These are phyloP conservation scores for Ceratocystis harringtonii DNA, from an alignment of 2,329 filamentous ascomycete genomes.

Conservation along the genomic window DNA sequence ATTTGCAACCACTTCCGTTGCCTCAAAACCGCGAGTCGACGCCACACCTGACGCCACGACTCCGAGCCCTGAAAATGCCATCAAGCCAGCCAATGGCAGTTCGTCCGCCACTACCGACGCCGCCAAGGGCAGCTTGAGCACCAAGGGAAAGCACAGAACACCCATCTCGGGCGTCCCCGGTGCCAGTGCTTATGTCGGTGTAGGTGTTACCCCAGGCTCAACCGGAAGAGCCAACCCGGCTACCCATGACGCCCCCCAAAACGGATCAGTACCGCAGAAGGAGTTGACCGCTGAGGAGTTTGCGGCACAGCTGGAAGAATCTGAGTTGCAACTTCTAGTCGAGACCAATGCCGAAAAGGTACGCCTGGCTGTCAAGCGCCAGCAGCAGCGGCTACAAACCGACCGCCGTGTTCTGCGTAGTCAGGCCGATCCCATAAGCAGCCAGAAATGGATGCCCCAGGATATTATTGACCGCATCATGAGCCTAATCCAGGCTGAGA, in stretches of 20 bases:
- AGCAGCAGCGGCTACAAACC: slow-evolving; percentile 64
- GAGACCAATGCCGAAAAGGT: slow-evolving; percentile 71
- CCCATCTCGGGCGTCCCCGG: neutral
- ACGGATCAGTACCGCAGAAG: slow-evolving; percentile 21
- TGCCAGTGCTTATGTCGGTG: neutral
- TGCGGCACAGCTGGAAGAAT: slow-evolving; percentile 73
- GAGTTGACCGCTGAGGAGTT: slow-evolving; percentile 72
- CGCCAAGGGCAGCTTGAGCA: slow-evolving; percentile 18
- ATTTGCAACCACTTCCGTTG: slow-evolving; percentile 84
- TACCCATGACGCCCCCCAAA: neutral
- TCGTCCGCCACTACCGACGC: neutral
- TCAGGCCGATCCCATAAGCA: slow-evolving; percentile 59
- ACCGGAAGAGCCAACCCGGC: neutral
- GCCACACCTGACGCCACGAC: slow-evolving; percentile 25
- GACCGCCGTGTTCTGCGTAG: slow-evolving; percentile 68
- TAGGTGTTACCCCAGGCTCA: neutral
- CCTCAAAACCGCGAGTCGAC: slow-evolving; percentile 64
- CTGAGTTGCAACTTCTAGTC: slow-evolving; percentile 75
- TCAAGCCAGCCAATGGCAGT: slow-evolving; percentile 14
- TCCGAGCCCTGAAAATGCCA: slow-evolving; percentile 10
- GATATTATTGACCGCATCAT: slow-evolving; percentile 68
- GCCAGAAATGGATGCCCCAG: slow-evolving; percentile 62
- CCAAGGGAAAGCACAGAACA: slow-evolving; percentile 14
- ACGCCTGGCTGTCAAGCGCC: slow-evolving; percentile 62
- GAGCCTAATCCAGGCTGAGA: slow-evolving; percentile 54